phyloP scores from a whole-genome alignment of 208 protist genomes.

The Angomonas ambiguus region DNA sequence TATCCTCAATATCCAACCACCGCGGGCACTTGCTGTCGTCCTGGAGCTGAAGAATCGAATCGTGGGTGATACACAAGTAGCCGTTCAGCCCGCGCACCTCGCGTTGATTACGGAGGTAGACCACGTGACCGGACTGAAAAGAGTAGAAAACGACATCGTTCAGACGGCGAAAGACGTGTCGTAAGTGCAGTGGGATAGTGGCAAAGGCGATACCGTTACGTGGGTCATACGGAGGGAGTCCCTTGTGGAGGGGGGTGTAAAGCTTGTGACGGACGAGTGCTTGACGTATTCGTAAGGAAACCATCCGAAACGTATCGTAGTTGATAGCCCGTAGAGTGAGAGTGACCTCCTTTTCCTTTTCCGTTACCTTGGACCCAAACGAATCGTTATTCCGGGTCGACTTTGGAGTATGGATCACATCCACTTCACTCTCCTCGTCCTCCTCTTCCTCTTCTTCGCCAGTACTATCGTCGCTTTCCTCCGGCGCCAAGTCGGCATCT shows the following conservation, averaged over 20 bases:
- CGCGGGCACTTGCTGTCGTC: conserved; percentile 40
- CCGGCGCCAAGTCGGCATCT: conserved; percentile 29
- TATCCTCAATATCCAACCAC: conserved; percentile 36
- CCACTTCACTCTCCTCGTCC: conserved; percentile 16
- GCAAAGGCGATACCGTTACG: conserved; percentile 53
- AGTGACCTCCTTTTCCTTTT: neutral
- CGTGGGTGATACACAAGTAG: conserved; percentile 41
- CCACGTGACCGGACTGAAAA: conserved; percentile 37
- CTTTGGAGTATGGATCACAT: conserved; percentile 3
- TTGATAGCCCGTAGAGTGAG: conserved; percentile 30
- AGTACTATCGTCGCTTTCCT: conserved; percentile 23
- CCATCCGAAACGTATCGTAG: conserved; percentile 37
- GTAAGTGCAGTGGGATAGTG: conserved; percentile 49
- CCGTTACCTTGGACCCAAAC: neutral
- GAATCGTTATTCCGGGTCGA: conserved; percentile 3
- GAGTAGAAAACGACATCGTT: conserved; percentile 50
- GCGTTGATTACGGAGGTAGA: conserved; percentile 35
- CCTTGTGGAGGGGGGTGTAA: conserved; percentile 34
- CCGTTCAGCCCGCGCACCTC: conserved; percentile 39
- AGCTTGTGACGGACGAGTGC: conserved; percentile 36
- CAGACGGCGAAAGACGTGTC: conserved; percentile 31
- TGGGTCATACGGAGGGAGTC: conserved; percentile 49
- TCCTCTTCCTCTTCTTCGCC: conserved; percentile 19
- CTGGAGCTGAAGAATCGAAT: conserved; percentile 36
- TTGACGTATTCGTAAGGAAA: conserved; percentile 34